Conservation (phyloP, 2,329 filamentous ascomycete genomes). For the Clonostachys solani region DNA sequence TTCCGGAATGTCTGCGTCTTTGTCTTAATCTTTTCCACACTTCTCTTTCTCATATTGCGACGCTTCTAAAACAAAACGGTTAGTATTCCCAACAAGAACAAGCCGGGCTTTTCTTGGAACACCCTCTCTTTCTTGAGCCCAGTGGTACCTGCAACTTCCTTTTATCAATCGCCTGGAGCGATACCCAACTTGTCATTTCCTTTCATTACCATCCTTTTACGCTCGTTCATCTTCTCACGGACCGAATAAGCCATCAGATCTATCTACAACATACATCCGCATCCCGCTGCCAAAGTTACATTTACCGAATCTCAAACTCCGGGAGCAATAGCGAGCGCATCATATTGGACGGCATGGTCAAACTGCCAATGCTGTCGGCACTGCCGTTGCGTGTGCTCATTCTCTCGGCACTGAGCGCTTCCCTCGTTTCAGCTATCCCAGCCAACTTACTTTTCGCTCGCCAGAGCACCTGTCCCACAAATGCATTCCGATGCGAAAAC, state of each 20-base stretch:
- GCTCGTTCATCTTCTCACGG: neutral
- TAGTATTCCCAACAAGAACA: neutral
- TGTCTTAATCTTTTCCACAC: neutral
- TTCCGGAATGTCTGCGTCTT: too few species aligned
- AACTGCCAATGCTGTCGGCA: neutral
- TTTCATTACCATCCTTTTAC: neutral
- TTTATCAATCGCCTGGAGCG: too few species aligned
- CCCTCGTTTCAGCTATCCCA: constrained; percentile 31
- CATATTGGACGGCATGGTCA: too few species aligned
- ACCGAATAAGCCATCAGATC: neutral
- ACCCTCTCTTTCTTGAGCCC: neutral
- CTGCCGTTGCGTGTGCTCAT: constrained; percentile 26
- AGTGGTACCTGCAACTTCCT: too few species aligned
- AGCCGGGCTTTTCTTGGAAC: neutral
- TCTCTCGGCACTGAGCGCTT: constrained; percentile 29
- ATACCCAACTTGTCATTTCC: neutral
- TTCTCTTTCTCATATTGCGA: constrained; percentile 1
- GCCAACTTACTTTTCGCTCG: constrained; percentile 33
- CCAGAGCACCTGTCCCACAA: constrained; percentile 44
- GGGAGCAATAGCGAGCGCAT: too few species aligned
- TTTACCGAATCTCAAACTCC: neutral
- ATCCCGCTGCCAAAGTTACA: neutral
- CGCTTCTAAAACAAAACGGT: neutral
- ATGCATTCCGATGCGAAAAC: constrained; percentile 47
- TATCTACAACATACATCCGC: neutral